A percentile compares a stretch with the other conserved stretches of the same genome.
These are phyloP conservation scores for Magnusiomyces magnusii DNA, from an alignment of 1,139 yeast species.

Conservation along the genomic window DNA sequence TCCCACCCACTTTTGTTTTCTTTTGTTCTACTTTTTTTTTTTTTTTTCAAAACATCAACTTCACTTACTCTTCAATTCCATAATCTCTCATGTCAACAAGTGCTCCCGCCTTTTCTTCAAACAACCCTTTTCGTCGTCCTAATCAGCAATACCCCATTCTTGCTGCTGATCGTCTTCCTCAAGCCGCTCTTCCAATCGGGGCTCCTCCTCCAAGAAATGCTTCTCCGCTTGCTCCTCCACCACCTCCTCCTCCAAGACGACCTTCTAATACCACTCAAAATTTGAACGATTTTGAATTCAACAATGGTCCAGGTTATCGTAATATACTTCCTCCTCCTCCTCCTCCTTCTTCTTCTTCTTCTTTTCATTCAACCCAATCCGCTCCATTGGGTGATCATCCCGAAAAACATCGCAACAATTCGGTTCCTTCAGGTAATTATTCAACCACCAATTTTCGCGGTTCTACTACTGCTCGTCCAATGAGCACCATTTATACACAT, in stretches of 20 bases:
- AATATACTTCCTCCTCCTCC: too few relatives aligned
- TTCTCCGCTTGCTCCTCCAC: background rate
- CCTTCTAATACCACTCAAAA: background rate
- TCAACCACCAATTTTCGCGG: background rate
- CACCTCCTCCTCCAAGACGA: background rate
- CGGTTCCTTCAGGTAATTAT: background rate
- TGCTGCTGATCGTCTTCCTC: background rate
- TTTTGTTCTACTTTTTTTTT: too few relatives aligned
- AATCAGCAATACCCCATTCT: background rate
- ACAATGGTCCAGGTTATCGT: too few relatives aligned
- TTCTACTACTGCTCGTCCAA: background rate
- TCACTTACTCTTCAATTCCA: background rate
- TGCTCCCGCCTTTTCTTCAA: constrained; percentile 11
- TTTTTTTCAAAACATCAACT: background rate
- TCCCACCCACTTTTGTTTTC: too few relatives aligned
- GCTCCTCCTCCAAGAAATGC: background rate
- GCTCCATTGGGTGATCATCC: constrained; percentile 5
- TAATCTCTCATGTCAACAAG: background rate
- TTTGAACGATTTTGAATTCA: too few relatives aligned
- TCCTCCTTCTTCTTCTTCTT: background rate
- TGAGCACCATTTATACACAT: constrained; percentile 4
- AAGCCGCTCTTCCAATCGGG: background rate
- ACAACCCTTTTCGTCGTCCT: constrained; percentile 15
- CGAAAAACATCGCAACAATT: background rate
- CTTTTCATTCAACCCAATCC: background rate